Base-by-base conservation (phyloP, 1,139 yeast species). In the Saccharomyces hybrid region DNA sequence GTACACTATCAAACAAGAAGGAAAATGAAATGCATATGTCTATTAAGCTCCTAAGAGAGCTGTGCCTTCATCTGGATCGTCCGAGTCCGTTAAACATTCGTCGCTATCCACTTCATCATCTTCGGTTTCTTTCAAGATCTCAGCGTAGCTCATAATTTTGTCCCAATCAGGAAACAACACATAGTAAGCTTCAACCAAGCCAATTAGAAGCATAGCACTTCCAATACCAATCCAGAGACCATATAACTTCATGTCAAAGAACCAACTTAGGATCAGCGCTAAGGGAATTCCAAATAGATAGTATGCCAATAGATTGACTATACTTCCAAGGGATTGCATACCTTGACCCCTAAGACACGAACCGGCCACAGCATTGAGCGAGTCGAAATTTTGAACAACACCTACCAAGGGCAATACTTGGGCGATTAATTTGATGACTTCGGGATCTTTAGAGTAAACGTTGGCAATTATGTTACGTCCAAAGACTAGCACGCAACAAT, bases 191-290 rank as follows among this genome's bases (percentile, higher is more conserved):
- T 91, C 95, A 23, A 79, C 75, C 0, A 78, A 51, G 1, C 90
- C 90, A 58, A 91, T 89, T 34, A 82, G 61, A 41, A 83, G 68
- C 78, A 90, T 78, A 0, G 96, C 97, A 47, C 81, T 68, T 1
- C 93, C 88, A 55, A 89, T 81, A 6, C 97, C 97, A n/a, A 83
- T 63, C 99, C 99, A 93, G 53, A 93, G 73, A 0, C 98, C 98
- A 28, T 72, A 68, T 9, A 90, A 73, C 54, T 79, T 75, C 70
- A 79, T 70, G 50, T 79, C 79, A 7, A 74, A 71, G 32, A 73
- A 68, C 67, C 84, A 84, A 42, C 90, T 84, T 46, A 89, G 73
- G 1, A 78, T 64, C 56, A 87, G 69, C 0, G 91, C 90, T 27
- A 88, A 66, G 0, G 97, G 97, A 25, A 85, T 74, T 1, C 86